These are phyloP conservation scores for Hydnum rufescens DNA, from an alignment of 768 basidiomycete species.

Conservation along the genomic window DNA sequence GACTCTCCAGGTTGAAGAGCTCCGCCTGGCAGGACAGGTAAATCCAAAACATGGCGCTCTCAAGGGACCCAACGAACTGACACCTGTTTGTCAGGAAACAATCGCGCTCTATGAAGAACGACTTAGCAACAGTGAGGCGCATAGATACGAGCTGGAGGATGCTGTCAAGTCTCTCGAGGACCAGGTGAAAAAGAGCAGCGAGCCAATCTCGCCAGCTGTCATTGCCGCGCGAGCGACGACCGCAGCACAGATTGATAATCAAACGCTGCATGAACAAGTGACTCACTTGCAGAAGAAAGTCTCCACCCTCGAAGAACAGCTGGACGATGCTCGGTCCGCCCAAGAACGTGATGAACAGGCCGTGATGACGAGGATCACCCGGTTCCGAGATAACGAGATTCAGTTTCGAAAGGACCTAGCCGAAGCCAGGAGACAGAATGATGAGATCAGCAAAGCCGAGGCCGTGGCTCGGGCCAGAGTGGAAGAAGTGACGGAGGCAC, in stretches of 20 bases:
- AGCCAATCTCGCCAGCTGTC: conserved; percentile 20
- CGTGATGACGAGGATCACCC: conserved; percentile 40
- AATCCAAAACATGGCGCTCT: conserved; percentile 10
- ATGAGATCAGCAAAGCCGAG: conserved; percentile 43
- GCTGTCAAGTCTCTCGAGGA: conserved; percentile 39
- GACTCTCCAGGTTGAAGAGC: conserved; percentile 54
- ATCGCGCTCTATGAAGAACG: conserved; percentile 90
- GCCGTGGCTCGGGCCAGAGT: conserved; percentile 39
- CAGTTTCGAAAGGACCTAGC: conserved; percentile 48
- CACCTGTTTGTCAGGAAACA: conserved; percentile 43
- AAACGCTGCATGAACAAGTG: conserved; percentile 77
- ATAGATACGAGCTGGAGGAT: conserved; percentile 62
- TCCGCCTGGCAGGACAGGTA: conserved; percentile 78
- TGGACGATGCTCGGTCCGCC: conserved; percentile 54
- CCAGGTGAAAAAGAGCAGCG: conserved; percentile 20
- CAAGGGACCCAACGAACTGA: conserved; percentile 8
- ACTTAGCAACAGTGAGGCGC: conserved; percentile 44
- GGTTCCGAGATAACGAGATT: conserved; percentile 56
- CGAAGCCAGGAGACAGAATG: conserved; percentile 43
- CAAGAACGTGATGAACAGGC: conserved; percentile 56
- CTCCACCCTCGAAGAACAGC: conserved; percentile 53
- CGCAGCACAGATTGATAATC: conserved; percentile 86
- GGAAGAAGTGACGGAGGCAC: conserved; percentile 76
- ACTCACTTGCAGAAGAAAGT: conserved; percentile 68
- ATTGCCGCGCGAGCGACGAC: conserved; percentile 30